Percentiles rank a stretch among this genome's conserved stretches.
Conservation (phyloP, 768 basidiomycete species). For the Termitomyces eurrhizus region DNA sequence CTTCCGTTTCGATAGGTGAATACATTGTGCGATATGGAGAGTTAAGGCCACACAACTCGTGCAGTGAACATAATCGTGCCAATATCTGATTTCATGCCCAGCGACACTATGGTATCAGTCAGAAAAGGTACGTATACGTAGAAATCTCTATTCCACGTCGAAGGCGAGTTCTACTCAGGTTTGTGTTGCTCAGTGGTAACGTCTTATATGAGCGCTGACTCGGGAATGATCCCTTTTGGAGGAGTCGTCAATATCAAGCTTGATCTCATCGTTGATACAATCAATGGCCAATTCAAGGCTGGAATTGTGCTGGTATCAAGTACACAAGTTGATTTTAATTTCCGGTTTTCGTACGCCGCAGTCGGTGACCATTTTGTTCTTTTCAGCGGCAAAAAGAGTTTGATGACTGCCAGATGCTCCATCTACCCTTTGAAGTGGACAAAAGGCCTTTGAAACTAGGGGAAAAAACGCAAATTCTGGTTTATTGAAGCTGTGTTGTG, state of each 20-base stretch:
- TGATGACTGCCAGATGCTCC: conserved; percentile 41
- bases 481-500: background rate
- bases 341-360: background rate
- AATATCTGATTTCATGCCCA: background rate
- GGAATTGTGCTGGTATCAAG: background rate
- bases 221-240: conserved; percentile 1
- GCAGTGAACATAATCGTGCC: background rate
- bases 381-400: background rate
- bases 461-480: background rate
- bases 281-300: background rate
- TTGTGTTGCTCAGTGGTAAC: background rate
- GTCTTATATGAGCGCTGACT: background rate
- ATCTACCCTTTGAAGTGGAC: conserved; percentile 27
- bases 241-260: background rate
- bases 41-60: background rate
- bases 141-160: background rate
- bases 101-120: background rate
- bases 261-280: background rate
- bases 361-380: background rate
- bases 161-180: background rate
- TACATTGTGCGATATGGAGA: background rate
- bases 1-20: background rate
- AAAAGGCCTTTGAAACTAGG: background rate
- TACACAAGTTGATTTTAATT: background rate
- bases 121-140: background rate